phyloP scores from a whole-genome alignment of 75 land plant genomes.

The Picea glauca region DNA sequence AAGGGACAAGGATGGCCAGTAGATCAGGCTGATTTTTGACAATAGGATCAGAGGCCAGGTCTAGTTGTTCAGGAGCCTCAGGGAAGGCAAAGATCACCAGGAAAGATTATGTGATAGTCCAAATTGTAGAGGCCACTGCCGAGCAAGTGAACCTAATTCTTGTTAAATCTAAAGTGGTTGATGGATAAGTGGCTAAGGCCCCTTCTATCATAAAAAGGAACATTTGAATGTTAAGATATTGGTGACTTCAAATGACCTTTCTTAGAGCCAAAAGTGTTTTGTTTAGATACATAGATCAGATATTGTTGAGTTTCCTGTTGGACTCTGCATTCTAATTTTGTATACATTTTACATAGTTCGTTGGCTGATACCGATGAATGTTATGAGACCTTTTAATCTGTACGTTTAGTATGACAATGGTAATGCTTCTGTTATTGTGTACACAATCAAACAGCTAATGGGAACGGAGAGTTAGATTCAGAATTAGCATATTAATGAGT shows the following conservation, averaged over 20 bases:
- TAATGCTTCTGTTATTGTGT: too few species aligned
- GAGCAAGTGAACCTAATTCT: neutral
- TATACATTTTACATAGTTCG: too few species aligned
- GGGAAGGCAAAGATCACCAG: neutral
- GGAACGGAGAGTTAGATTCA: too few species aligned
- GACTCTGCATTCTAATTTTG: too few species aligned
- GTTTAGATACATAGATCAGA: too few species aligned
- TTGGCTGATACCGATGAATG: too few species aligned
- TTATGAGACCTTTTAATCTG: too few species aligned
- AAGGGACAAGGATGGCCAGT: neutral
- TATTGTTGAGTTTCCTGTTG: too few species aligned
- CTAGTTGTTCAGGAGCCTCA: neutral
- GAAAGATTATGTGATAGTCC: neutral
- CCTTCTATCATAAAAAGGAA: neutral
- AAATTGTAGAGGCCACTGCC: neutral
- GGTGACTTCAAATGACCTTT: neutral
- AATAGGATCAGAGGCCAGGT: neutral
- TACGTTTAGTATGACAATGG: too few species aligned
- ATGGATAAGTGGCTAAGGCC: neutral
- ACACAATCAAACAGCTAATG: too few species aligned
- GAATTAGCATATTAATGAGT: too few species aligned
- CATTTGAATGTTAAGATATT: neutral
- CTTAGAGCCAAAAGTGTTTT: too few species aligned
- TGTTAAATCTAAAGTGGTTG: neutral
- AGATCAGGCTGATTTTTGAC: neutral